A percentile compares a stretch with the other conserved stretches of the same genome.
Conservation (phyloP, 805 yeast genomes). For the Pichia occidentalis region DNA sequence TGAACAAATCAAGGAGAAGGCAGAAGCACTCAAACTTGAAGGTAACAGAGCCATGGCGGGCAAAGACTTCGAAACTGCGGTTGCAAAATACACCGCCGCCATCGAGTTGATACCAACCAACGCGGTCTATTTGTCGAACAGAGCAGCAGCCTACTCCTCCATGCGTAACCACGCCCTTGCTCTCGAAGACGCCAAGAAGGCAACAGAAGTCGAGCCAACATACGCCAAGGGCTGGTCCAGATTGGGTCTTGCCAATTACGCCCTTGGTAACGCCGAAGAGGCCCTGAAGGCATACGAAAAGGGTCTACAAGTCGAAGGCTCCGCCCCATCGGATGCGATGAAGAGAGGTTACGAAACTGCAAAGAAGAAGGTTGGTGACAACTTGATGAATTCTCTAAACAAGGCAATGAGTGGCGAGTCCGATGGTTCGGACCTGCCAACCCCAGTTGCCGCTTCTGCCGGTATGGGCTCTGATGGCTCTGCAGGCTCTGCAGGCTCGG, state of each 20-base stretch:
- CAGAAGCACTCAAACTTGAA: conserved; percentile 77
- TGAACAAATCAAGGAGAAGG: conserved; percentile 51
- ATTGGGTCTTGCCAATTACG: conserved; percentile 88
- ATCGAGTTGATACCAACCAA: conserved; percentile 61
- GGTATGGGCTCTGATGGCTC: conserved; percentile 22
- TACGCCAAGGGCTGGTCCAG: conserved; percentile 94
- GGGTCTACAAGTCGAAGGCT: conserved; percentile 86
- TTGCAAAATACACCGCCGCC: conserved; percentile 75
- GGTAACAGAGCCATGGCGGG: conserved; percentile 89
- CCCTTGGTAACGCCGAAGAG: conserved; percentile 88
- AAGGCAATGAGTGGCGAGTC: conserved; percentile 17
- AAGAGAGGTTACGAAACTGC: conserved; percentile 91
- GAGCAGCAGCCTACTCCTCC: conserved; percentile 95
- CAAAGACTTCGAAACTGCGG: conserved; percentile 63
- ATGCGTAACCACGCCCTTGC: conserved; percentile 69
- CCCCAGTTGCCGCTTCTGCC: conserved; percentile 24
- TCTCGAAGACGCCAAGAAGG: conserved; percentile 73
- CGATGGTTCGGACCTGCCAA: conserved; percentile 18
- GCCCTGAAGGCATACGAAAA: conserved; percentile 84
- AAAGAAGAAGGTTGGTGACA: conserved; percentile 76
- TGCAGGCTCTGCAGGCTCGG: conserved; percentile 30
- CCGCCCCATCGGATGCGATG: conserved; percentile 80
- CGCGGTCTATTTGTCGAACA: conserved; percentile 82
- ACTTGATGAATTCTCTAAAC: conserved; percentile 42
- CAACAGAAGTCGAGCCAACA: conserved; percentile 68